Percentiles rank a stretch among this genome's conserved stretches.
phyloP scores from a whole-genome alignment of 228 moss, liverwort and hornwort species.

The Sphagnum magellanicum region DNA sequence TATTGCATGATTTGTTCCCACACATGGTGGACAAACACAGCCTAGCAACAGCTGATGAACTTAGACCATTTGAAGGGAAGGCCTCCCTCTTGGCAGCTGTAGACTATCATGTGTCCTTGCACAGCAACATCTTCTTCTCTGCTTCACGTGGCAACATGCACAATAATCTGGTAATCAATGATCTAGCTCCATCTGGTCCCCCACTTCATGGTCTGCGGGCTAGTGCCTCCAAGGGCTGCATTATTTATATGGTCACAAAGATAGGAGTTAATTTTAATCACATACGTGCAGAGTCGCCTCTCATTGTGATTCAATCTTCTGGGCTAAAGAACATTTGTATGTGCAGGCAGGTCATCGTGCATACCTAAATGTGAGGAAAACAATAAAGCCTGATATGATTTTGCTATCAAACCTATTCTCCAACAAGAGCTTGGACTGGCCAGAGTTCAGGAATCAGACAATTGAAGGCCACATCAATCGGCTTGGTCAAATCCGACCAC shows the following conservation, averaged over 20 bases:
- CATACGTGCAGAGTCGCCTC: no score
- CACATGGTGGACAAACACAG: slow-evolving; percentile 59
- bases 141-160: slow-evolving; percentile 98
- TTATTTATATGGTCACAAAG: no score
- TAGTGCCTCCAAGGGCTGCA: no score
- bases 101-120: slow-evolving; percentile 76
- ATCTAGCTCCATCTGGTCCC: not conserved
- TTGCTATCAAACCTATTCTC: slow-evolving; percentile 73
- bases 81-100: slow-evolving; percentile 82
- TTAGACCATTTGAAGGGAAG: slow-evolving; percentile 76
- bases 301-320: no score
- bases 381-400: slow-evolving; percentile 84
- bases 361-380: slow-evolving; percentile 54
- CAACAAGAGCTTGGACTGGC: slow-evolving; percentile 45
- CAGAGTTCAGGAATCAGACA: slow-evolving; percentile 50
- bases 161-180: slow-evolving; percentile 67
- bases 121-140: slow-evolving; percentile 83
- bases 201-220: no score
- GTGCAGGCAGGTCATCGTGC: slow-evolving; percentile 81
- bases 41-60: slow-evolving; percentile 72
- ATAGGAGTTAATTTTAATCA: no score
- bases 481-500: slow-evolving; percentile 71
- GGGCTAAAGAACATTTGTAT: not conserved
- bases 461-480: slow-evolving; percentile 57
- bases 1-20: slow-evolving; percentile 66